Percentiles rank a stretch among this genome's conserved stretches.
phyloP scores from a whole-genome alignment of 2,329 filamentous ascomycete genomes.

The Didymella glomerata region DNA sequence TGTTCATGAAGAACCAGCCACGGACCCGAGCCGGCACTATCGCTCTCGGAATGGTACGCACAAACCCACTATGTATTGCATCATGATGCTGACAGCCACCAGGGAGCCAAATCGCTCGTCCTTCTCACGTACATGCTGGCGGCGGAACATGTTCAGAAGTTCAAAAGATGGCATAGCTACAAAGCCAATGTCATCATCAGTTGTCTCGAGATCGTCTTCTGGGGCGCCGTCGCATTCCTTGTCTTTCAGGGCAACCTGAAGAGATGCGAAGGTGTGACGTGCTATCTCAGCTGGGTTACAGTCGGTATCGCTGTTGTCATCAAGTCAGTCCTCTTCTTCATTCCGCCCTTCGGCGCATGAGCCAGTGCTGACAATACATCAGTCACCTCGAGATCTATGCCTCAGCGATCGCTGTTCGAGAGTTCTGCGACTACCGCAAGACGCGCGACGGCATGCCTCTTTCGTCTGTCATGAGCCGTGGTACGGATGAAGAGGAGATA shows the following conservation, averaged over 20 bases:
- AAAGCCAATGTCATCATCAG: conserved; percentile 56
- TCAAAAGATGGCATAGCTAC: conserved; percentile 51
- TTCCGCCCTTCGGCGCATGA: background rate
- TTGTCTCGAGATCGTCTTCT: conserved; percentile 55
- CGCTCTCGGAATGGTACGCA: conserved; percentile 34
- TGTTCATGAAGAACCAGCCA: conserved; percentile 36
- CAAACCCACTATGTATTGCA: background rate
- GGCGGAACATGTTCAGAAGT: conserved; percentile 45
- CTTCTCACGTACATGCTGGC: conserved; percentile 55
- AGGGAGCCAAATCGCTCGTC: conserved; percentile 54
- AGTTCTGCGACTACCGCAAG: conserved; percentile 22
- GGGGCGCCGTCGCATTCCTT: conserved; percentile 50
- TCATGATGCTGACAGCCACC: background rate
- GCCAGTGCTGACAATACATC: background rate
- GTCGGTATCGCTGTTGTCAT: conserved; percentile 27
- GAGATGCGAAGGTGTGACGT: conserved; percentile 27
- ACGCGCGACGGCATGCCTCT: conserved; percentile 22
- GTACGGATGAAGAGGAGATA: conserved; percentile 31
- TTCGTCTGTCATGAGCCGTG: conserved; percentile 40
- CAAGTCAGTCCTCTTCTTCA: conserved; percentile 13
- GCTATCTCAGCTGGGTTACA: conserved; percentile 34
- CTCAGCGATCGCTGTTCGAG: conserved; percentile 20
- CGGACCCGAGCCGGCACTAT: conserved; percentile 33
- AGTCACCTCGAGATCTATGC: conserved; percentile 18
- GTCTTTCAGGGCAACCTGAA: conserved; percentile 30